These are phyloP conservation scores for Phaeophleospora eucalypticola DNA, from an alignment of 2,329 filamentous ascomycete genomes.

Conservation along the genomic window DNA sequence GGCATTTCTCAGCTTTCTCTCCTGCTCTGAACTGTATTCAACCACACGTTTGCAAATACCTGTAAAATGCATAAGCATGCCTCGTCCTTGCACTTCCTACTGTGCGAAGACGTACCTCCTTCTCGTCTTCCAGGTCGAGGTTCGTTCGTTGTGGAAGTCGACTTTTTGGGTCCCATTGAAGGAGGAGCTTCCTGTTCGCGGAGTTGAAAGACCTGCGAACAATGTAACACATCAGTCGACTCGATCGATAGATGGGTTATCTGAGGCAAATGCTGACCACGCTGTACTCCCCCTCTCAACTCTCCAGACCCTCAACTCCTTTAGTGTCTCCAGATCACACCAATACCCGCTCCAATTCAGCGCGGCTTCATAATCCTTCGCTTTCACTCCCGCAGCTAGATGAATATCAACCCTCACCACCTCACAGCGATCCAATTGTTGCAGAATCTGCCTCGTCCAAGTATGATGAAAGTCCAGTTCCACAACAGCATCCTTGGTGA, in stretches of 20 bases:
- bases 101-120: neutral
- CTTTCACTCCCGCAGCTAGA: neutral
- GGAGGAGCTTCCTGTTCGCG: neutral
- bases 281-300: neutral
- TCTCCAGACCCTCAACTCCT: neutral
- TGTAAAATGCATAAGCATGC: conserved; percentile 5
- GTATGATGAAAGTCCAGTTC: neutral
- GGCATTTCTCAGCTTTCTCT: too few species aligned
- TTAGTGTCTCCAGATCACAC: neutral
- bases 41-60: too few species aligned
- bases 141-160: too few species aligned
- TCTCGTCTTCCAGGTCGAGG: neutral
- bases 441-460: neutral
- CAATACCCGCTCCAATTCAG: conserved; percentile 1
- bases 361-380: neutral
- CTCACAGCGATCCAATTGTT: neutral
- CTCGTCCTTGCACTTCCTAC: neutral
- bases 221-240: neutral
- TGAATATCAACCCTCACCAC: neutral
- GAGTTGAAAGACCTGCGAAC: neutral
- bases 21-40: too few species aligned
- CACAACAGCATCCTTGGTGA: neutral
- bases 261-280: neutral
- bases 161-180: neutral
- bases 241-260: neutral